Evolutionary conservation across 176 grass and related monocot genomes (phyloP).

Genomic region (Echinochloa phyllopogon): DNA sequence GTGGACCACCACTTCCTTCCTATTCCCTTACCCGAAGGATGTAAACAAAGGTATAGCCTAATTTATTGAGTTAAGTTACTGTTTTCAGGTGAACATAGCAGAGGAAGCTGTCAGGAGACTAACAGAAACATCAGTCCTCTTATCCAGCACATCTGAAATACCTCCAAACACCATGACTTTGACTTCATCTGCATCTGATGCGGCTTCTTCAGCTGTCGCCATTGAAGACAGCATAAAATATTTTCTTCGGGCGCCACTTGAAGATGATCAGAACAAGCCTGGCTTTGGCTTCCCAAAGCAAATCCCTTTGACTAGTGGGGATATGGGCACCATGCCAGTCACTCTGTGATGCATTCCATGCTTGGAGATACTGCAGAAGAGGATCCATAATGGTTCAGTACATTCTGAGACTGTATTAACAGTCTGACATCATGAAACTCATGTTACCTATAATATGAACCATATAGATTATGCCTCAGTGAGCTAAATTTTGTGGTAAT

Average conservation of each 20-base stretch:
- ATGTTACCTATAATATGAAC: background rate
- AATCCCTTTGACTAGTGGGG: constrained; percentile 10
- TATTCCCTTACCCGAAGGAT: background rate
- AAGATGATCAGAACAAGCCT: constrained; percentile 28
- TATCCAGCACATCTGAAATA: constrained; percentile 39
- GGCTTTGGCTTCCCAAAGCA: constrained; percentile 4
- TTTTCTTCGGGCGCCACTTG: constrained; percentile 37
- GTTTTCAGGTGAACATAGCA: constrained; percentile 75
- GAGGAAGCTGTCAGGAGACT: background rate
- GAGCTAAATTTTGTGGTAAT: constrained; percentile 23
- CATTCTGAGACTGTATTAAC: constrained; percentile 9
- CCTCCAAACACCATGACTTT: constrained; percentile 44
- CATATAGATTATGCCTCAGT: background rate
- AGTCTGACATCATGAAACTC: constrained; percentile 25
- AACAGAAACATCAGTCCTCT: constrained; percentile 39
- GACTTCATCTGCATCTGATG: constrained; percentile 42
- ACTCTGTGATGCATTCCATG: constrained; percentile 44
- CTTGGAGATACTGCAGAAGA: constrained; percentile 73
- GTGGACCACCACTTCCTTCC: too few species aligned
- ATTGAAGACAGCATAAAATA: constrained; percentile 36
- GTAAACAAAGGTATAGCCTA: background rate
- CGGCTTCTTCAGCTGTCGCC: constrained; percentile 39
- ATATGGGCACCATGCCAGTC: background rate
- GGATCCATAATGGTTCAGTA: constrained; percentile 42
- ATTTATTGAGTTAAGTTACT: background rate